Evolutionary conservation across 2,329 filamentous ascomycete species (phyloP).

Genomic region (Aspergillus uvarum): DNA sequence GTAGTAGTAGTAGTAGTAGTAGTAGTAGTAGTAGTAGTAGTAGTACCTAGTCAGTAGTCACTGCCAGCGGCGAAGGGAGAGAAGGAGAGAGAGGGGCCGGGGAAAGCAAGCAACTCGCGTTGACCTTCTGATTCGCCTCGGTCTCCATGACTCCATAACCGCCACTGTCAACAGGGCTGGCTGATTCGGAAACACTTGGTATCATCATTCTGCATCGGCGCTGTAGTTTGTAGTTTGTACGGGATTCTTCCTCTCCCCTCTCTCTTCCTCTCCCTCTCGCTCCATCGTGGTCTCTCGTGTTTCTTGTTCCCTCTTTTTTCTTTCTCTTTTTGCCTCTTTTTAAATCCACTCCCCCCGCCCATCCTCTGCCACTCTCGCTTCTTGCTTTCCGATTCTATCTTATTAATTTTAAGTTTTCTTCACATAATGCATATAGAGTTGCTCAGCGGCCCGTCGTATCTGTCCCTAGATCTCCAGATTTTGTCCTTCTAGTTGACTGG

Average conservation of each 20-base stretch:
- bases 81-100: no score
- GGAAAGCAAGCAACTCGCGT: not conserved
- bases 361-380: constrained; percentile 5
- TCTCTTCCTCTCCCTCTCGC: constrained; percentile 1
- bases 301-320: not conserved
- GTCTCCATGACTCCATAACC: constrained; percentile 4
- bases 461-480: not conserved
- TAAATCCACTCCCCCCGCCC: not conserved
- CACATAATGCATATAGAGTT: constrained; percentile 3
- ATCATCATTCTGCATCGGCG: not conserved
- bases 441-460: not conserved
- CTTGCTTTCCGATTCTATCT: not conserved
- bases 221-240: constrained; percentile 3
- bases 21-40: no score
- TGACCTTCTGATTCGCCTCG: constrained; percentile 5
- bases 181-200: constrained; percentile 6
- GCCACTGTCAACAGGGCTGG: constrained; percentile 14
- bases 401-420: not conserved
- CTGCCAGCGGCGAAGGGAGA: no score
- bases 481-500: not conserved
- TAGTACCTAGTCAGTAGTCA: no score
- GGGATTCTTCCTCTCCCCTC: not conserved
- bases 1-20: no score
- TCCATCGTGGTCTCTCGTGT: not conserved
- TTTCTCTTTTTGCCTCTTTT: constrained; percentile 10